Evolutionary conservation across 331 rosid genomes (phyloP).

Genomic region (Pyrus hybrid): DNA sequence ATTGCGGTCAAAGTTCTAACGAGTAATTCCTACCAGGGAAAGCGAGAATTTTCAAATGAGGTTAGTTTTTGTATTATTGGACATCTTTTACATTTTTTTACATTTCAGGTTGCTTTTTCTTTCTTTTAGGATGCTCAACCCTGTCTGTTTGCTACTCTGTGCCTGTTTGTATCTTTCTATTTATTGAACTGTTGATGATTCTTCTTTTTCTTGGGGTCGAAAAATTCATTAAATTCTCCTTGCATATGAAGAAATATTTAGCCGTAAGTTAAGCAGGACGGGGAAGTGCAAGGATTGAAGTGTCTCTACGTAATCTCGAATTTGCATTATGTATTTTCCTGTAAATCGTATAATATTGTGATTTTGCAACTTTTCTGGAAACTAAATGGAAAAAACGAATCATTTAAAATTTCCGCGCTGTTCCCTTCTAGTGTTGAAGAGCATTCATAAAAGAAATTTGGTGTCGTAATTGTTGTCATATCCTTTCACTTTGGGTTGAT

Average conservation of each 20-base stretch:
- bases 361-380: not conserved
- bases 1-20: constrained; percentile 82
- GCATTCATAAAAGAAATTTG: not conserved
- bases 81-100: constrained; percentile 4
- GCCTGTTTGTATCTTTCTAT: not conserved
- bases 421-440: not conserved
- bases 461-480: not conserved
- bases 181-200: not conserved
- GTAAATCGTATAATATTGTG: not conserved
- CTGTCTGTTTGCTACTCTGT: not conserved
- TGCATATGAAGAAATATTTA: not conserved
- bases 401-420: not conserved
- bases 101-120: not conserved
- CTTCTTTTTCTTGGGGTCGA: not conserved
- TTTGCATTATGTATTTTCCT: no score
- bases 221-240: not conserved
- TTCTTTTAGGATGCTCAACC: not conserved
- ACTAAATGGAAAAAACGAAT: not conserved
- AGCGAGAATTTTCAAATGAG: constrained; percentile 87
- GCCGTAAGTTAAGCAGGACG: not conserved
- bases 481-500: not conserved
- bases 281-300: not conserved
- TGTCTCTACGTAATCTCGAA: no score
- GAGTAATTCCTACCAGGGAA: constrained; percentile 74
- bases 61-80: constrained; percentile 24